phyloP scores from a whole-genome alignment of 2,329 filamentous ascomycete species.

The Pestalotiopsis sp. region DNA sequence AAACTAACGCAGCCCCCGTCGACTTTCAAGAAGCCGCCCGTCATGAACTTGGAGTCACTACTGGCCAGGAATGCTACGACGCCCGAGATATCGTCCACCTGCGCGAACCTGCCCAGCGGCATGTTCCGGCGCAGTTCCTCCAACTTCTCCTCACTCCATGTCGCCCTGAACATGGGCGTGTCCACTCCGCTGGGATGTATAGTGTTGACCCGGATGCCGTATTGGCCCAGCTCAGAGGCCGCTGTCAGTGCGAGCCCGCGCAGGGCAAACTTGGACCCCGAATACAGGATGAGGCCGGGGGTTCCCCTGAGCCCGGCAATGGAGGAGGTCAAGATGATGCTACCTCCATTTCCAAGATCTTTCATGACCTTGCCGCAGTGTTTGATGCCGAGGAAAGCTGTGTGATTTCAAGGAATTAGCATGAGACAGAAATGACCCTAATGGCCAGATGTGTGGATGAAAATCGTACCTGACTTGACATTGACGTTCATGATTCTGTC shows the following conservation, averaged over 20 bases:
- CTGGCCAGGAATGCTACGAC: constrained; percentile 39
- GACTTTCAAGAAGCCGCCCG: constrained; percentile 27
- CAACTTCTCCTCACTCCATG: constrained; percentile 36
- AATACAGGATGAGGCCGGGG: constrained; percentile 37
- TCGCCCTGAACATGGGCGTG: constrained; percentile 34
- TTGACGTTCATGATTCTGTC: constrained; percentile 38
- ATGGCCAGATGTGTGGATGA: constrained; percentile 14
- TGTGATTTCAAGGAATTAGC: background rate
- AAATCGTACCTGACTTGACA: constrained; percentile 35
- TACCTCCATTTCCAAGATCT: constrained; percentile 32
- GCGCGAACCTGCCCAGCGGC: constrained; percentile 37
- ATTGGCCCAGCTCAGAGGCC: constrained; percentile 37
- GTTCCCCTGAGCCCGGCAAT: constrained; percentile 39
- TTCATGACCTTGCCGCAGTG: constrained; percentile 36
- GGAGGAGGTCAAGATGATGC: constrained; percentile 40
- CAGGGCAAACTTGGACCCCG: constrained; percentile 36
- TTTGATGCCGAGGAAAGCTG: constrained; percentile 37
- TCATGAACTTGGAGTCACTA: constrained; percentile 40
- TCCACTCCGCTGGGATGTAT: constrained; percentile 41
- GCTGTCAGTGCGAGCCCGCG: constrained; percentile 40
- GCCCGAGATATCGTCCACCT: constrained; percentile 38
- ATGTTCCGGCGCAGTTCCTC: constrained; percentile 33
- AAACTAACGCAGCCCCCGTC: constrained; percentile 17
- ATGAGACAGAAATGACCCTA: background rate
- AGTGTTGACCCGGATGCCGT: constrained; percentile 41